Conservation (phyloP, 1,139 yeast species). For the Candida tetrigidarum region DNA sequence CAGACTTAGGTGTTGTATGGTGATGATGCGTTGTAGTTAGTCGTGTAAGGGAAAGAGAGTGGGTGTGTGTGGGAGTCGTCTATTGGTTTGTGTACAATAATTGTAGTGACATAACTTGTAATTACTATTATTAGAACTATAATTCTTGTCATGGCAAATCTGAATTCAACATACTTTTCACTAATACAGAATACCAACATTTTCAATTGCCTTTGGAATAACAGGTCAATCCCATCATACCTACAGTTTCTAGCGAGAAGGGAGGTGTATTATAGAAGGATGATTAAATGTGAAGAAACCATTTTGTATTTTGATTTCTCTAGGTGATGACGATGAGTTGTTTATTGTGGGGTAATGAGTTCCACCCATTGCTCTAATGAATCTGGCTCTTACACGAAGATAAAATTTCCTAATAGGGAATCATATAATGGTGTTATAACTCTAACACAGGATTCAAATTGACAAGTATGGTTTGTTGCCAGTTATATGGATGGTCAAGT, state of each 20-base stretch:
- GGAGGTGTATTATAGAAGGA: too few species aligned
- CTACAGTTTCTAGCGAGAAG: too few species aligned
- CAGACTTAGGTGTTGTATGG: too few species aligned
- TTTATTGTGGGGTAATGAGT: too few species aligned
- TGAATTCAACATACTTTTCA: background rate
- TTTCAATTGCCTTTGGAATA: background rate
- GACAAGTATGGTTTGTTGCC: constrained; percentile 22
- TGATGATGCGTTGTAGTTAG: too few species aligned
- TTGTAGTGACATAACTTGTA: background rate
- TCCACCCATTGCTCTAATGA: constrained; percentile 33
- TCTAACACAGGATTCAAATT: constrained; percentile 18
- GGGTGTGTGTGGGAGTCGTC: too few species aligned
- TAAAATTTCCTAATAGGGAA: constrained; percentile 11
- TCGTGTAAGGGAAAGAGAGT: too few species aligned
- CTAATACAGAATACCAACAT: background rate
- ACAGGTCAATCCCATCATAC: too few species aligned
- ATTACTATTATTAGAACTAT: background rate
- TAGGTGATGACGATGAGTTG: too few species aligned
- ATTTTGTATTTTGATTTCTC: too few species aligned
- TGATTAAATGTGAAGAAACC: too few species aligned
- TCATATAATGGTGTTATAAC: constrained; percentile 7
- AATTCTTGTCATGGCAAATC: background rate
- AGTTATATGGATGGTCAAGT: constrained; percentile 26
- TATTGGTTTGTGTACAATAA: too few species aligned
- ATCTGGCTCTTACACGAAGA: constrained; percentile 21